A percentile compares a stretch with the other conserved stretches of the same genome.
phyloP scores from a whole-genome alignment of 371 early-diverging fungal genomes.

The Antonospora locustae region DNA sequence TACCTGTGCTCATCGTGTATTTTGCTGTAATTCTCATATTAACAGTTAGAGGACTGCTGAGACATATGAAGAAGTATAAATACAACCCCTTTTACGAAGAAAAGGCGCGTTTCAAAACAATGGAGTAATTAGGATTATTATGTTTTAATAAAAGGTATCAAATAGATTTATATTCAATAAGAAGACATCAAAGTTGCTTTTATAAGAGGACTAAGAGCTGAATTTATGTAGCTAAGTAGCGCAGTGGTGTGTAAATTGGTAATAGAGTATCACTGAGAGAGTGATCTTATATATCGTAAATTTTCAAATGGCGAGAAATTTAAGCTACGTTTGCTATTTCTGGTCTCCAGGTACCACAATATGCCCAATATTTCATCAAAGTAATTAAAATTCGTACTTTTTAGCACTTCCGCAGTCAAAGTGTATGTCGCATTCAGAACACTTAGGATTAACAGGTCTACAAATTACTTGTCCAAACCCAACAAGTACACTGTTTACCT shows the following conservation, averaged over 20 bases:
- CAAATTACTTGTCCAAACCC: constrained; percentile 85
- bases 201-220: no score
- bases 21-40: constrained; percentile 76
- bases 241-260: no score
- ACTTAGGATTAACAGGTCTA: constrained; percentile 61
- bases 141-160: not conserved
- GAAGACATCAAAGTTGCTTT: no score
- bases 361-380: not conserved
- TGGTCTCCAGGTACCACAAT: no score
- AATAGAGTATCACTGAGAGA: no score
- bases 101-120: constrained; percentile 61
- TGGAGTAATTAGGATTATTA: not conserved
- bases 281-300: no score
- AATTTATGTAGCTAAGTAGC: no score
- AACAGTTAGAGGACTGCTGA: constrained; percentile 81
- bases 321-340: no score
- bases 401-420: not conserved
- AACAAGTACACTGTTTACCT: constrained; percentile 74
- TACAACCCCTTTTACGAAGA: constrained; percentile 88
- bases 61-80: constrained; percentile 88
- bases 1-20: constrained; percentile 65
- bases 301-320: no score
- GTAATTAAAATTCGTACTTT: not conserved
- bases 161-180: no score
- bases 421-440: constrained; percentile 65